phyloP scores from a whole-genome alignment of 163 green algal species.

The Scenedesmus sp. region DNA sequence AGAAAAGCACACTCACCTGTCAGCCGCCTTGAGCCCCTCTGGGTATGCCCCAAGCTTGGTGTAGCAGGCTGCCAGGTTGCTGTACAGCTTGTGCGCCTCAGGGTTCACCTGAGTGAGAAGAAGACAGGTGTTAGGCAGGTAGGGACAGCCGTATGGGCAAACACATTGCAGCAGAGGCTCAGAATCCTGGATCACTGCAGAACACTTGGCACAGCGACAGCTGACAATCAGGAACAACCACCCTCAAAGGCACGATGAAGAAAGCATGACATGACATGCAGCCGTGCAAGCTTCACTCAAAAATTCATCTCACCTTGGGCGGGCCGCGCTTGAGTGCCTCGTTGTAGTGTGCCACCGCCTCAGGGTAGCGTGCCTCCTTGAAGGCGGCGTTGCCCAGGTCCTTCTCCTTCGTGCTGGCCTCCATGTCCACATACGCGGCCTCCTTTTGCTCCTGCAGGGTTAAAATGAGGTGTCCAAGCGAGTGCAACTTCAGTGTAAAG shows the following conservation, averaged over 20 bases:
- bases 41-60: constrained; percentile 97
- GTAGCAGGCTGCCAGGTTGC: constrained; percentile 98
- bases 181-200: too few species aligned
- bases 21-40: constrained; percentile 86
- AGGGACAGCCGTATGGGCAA: too few species aligned
- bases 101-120: constrained; percentile 68
- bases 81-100: constrained; percentile 96
- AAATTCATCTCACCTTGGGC: constrained; percentile 23
- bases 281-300: too few species aligned
- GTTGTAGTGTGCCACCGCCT: constrained; percentile 94
- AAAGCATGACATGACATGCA: too few species aligned
- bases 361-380: constrained; percentile 85
- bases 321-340: constrained; percentile 94
- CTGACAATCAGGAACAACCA: too few species aligned
- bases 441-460: constrained; percentile 78
- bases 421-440: constrained; percentile 80
- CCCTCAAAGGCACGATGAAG: too few species aligned
- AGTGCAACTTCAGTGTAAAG: not conserved
- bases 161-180: too few species aligned
- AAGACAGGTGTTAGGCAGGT: too few species aligned
- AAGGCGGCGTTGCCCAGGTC: constrained; percentile 94
- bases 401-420: constrained; percentile 52
- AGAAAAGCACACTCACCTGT: constrained; percentile 16
- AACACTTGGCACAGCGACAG: too few species aligned
- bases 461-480: not conserved